Conservation (phyloP, 768 basidiomycete genomes). For the Leccinum sublutescens region DNA sequence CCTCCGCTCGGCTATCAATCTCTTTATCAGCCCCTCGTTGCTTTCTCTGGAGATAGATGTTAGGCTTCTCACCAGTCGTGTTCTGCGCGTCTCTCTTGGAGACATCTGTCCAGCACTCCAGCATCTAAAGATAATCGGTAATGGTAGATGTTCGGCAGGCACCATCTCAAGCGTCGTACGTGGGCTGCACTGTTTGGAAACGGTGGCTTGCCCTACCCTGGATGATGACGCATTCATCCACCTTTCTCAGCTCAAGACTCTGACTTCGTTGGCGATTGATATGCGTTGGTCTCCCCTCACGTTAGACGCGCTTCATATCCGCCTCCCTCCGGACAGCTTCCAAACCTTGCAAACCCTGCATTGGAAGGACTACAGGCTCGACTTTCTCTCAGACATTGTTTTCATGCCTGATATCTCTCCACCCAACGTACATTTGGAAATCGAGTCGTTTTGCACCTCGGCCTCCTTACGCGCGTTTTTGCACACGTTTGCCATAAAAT, state of each 20-base stretch:
- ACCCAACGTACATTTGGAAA: conserved; percentile 15
- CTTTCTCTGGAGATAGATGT: conserved; percentile 24
- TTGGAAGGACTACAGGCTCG: conserved; percentile 25
- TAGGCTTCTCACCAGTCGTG: conserved; percentile 13
- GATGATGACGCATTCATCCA: conserved; percentile 24
- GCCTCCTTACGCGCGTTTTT: conserved; percentile 14
- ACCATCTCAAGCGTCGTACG: conserved; percentile 17
- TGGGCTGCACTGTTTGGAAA: conserved; percentile 13
- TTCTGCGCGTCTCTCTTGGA: conserved; percentile 13
- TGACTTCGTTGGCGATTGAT: conserved; percentile 20
- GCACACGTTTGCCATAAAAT: conserved; percentile 8
- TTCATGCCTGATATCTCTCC: conserved; percentile 17
- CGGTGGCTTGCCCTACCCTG: conserved; percentile 18
- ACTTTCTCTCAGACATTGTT: conserved; percentile 18
- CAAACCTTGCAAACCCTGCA: conserved; percentile 12
- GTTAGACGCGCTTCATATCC: conserved; percentile 13
- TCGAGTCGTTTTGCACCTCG: conserved; percentile 24
- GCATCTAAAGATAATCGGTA: conserved; percentile 23
- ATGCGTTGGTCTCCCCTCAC: conserved; percentile 24
- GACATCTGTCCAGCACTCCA: conserved; percentile 16
- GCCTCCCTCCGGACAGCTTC: conserved; percentile 13
- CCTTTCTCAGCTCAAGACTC: conserved; percentile 20
- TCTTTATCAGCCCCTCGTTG: conserved; percentile 22
- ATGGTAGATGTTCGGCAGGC: conserved; percentile 13
- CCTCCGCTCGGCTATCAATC: conserved; percentile 12